Percentiles rank a stretch among this genome's conserved stretches.
Conservation (phyloP, 1,139 yeast species). For the Candida glucosophila region DNA sequence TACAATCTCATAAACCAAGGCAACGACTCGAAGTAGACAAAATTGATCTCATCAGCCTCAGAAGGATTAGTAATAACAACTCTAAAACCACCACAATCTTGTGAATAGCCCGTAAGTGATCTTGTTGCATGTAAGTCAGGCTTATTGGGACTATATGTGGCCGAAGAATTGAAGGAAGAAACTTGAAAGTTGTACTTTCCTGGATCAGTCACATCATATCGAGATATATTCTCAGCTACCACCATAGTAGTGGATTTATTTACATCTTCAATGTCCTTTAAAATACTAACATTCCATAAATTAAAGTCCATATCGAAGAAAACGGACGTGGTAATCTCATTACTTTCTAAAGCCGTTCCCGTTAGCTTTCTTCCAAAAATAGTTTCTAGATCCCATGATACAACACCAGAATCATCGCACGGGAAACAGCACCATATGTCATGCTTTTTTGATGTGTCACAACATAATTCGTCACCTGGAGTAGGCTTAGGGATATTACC, state of each 20-base stretch:
- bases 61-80: constrained; percentile 66
- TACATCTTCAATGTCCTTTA: constrained; percentile 9
- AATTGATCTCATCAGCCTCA: constrained; percentile 27
- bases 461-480: constrained; percentile 57
- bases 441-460: constrained; percentile 55
- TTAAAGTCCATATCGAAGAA: constrained; percentile 35
- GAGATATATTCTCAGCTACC: constrained; percentile 1
- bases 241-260: constrained; percentile 4
- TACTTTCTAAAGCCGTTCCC: constrained; percentile 53
- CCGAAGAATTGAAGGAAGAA: constrained; percentile 24
- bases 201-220: constrained; percentile 22
- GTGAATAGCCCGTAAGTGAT: constrained; percentile 86
- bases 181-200: constrained; percentile 30
- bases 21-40: constrained; percentile 69
- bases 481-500: constrained; percentile 79
- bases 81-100: constrained; percentile 85
- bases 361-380: constrained; percentile 61
- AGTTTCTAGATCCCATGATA: constrained; percentile 50
- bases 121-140: constrained; percentile 77
- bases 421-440: constrained; percentile 77
- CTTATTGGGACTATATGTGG: constrained; percentile 21
- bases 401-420: constrained; percentile 42
- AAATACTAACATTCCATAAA: constrained; percentile 37
- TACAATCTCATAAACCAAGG: constrained; percentile 94
- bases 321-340: constrained; percentile 26